Base-by-base conservation (phyloP, 192 early-diverging fungal genomes). In the Rhizoclosmatium sp. region DNA sequence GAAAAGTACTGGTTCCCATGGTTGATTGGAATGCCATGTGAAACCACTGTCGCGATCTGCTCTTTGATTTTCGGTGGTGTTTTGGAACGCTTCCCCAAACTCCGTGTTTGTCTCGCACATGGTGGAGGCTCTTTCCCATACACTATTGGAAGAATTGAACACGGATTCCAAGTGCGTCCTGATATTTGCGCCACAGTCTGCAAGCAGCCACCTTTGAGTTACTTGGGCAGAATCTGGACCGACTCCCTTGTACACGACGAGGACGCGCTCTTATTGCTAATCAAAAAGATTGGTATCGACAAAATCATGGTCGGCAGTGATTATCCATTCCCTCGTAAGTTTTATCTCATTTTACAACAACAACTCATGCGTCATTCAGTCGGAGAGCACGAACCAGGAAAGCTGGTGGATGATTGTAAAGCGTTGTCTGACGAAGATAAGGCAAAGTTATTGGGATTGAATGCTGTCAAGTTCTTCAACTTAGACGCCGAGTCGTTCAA, bases 1-100 rank as follows among this genome's bases (percentile, higher is more conserved):
- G 84, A 86, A 51, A 91, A 91, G 67, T 92, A 91, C 79, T 92
- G 91, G 91, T 92, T 91, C 80, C 91, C 91, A 2, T 92, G 91
- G 88, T 78, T 89, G 3, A 67, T 89, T 39, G 88, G 87, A 41
- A 89, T 89, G 87, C 91, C 91, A 40, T 90, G 90, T 66, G 91
- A 92, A 78, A 92, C 91, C 1, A 92, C 91, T 1, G 82, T 92
- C 16, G 87, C 91, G 12, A 89, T 92, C 66, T 89, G 90, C 74
- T 89, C 89, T 47, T 73, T 92, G 62, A 84, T 92, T 21, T 85
- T 92, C 71, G 91, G 91, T 31, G 91, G 91, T n/a, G 90, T 92
- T 2, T 65, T 92, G 2, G 91, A 92, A 75, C 84, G 90, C 10
- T 84, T 86, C 77, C 91, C 91, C 0, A 87, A 86, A 42, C 83